phyloP scores from a whole-genome alignment of 441 rosid species.

The Adansonia gregorii region DNA sequence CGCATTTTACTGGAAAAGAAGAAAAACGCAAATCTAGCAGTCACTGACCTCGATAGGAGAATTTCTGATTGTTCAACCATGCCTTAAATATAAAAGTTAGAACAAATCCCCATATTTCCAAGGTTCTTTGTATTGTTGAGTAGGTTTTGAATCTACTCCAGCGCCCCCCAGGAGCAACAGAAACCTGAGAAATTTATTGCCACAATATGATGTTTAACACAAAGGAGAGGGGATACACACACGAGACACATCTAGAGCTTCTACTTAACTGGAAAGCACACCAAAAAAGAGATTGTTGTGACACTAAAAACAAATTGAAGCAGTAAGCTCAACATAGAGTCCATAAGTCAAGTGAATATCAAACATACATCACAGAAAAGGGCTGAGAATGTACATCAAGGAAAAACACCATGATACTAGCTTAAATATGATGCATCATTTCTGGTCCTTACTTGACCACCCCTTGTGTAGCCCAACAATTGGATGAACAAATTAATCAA shows the following conservation, averaged over 20 bases:
- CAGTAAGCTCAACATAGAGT: background rate
- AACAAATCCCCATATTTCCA: conserved; percentile 98
- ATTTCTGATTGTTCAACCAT: conserved; percentile 85
- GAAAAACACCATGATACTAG: background rate
- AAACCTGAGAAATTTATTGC: conserved; percentile 57
- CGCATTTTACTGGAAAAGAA: background rate
- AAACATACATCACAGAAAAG: background rate
- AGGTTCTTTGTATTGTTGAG: conserved; percentile 84
- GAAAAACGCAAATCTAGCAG: background rate
- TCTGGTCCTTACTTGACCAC: too few relatives aligned
- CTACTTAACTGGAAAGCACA: background rate
- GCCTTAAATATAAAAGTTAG: conserved; percentile 72
- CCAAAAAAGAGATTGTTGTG: background rate
- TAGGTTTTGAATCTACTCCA: conserved; percentile 98
- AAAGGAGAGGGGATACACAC: background rate
- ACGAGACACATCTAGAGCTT: background rate
- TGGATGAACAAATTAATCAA: too few relatives aligned
- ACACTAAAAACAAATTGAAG: background rate
- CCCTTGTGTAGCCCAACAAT: too few relatives aligned
- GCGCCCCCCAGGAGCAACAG: conserved; percentile 94
- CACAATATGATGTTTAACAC: conserved; percentile 20
- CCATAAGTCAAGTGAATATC: background rate
- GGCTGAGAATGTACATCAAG: conserved; percentile 12
- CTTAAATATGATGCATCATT: background rate
- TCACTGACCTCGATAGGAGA: conserved; percentile 77